Evolutionary conservation across 1,139 yeast genomes (phyloP).

Genomic region (Lodderomyces pseudojiufengensis): DNA sequence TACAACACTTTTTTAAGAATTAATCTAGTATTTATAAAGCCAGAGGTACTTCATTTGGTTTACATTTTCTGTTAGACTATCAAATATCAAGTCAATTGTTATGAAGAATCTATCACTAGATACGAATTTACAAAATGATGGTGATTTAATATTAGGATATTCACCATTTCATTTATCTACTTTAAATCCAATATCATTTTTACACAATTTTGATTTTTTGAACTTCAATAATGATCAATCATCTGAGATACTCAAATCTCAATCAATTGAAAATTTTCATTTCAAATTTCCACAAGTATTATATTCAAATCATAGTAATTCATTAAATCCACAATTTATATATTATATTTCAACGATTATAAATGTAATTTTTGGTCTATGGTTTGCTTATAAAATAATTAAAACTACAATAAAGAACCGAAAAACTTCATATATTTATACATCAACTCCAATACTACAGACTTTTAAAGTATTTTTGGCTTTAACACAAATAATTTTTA

Average conservation of each 20-base stretch:
- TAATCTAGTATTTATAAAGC: no score
- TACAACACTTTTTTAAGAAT: no score
- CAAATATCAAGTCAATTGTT: no score
- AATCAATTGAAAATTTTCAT: not conserved
- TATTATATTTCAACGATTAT: constrained; percentile 17
- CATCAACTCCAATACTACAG: constrained; percentile 11
- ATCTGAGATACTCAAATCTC: not conserved
- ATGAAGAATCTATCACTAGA: no score
- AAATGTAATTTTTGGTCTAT: constrained; percentile 13
- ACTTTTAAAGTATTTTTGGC: constrained; percentile 10
- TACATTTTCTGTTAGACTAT: no score
- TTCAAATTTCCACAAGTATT: constrained; percentile 12
- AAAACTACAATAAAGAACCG: constrained; percentile 5
- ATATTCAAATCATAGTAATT: constrained; percentile 17
- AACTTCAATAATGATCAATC: not conserved
- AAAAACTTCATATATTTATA: constrained; percentile 7
- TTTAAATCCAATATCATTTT: constrained; percentile 10
- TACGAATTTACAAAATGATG: no score
- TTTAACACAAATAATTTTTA: constrained; percentile 6
- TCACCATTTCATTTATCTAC: constrained; percentile 10
- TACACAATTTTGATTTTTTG: constrained; percentile 11
- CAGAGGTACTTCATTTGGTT: no score
- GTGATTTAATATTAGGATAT: constrained; percentile 4
- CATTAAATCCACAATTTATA: constrained; percentile 33
- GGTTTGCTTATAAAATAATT: constrained; percentile 18